phyloP scores from a whole-genome alignment of 2,329 filamentous ascomycete species.

The Acephala macrosclerotiorum region DNA sequence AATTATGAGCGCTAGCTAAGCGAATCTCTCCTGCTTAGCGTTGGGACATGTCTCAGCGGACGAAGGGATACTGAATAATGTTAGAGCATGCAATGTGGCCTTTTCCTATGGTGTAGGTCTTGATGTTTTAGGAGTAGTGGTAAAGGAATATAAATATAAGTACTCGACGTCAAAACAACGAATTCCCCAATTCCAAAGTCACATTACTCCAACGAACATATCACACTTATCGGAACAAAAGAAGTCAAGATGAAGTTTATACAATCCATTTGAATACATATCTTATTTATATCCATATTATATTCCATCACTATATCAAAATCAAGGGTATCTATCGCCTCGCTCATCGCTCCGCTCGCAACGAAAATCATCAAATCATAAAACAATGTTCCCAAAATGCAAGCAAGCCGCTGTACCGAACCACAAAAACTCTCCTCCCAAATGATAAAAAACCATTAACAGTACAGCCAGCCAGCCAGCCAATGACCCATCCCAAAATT shows the following conservation, averaged over 20 bases:
- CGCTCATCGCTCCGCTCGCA: not conserved
- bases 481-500: not conserved
- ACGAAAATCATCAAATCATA: not conserved
- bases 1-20: no score
- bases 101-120: no score
- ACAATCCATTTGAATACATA: not conserved
- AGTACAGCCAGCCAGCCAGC: conserved; percentile 17
- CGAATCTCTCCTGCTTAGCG: no score
- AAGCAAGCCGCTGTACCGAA: not conserved
- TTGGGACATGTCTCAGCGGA: no score
- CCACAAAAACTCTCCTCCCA: conserved; percentile 8
- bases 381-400: not conserved
- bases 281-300: not conserved
- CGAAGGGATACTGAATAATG: no score
- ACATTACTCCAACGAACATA: no score
- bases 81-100: no score
- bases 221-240: no score
- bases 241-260: not conserved
- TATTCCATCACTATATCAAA: not conserved
- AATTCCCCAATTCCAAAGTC: no score
- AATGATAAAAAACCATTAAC: conserved; percentile 16
- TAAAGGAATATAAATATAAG: no score
- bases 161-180: no score
- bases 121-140: no score
- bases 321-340: not conserved